Percentiles rank a stretch among this genome's conserved stretches.
Conservation (phyloP, 2,329 filamentous ascomycete genomes). For the Aspergillus fructus region DNA sequence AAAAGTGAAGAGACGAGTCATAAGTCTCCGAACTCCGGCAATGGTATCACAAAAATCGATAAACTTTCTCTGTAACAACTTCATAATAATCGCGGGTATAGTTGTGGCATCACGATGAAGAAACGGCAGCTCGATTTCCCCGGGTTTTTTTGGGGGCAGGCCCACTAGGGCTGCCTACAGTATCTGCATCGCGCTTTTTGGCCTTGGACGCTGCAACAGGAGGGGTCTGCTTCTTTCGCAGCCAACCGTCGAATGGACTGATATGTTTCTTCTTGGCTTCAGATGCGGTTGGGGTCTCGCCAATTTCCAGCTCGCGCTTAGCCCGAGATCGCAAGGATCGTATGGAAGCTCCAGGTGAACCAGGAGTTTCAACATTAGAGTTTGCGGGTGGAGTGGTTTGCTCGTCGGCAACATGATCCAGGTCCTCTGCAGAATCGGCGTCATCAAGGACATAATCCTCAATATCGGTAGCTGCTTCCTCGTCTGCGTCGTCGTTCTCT, state of each 20-base stretch:
- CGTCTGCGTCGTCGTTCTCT: constrained; percentile 44
- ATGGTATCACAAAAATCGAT: constrained; percentile 13
- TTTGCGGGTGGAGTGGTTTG: constrained; percentile 24
- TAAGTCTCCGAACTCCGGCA: constrained; percentile 8
- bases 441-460: constrained; percentile 38
- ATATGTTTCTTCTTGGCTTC: constrained; percentile 30
- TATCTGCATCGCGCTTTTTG: constrained; percentile 37
- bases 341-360: constrained; percentile 31
- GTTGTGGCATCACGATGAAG: constrained; percentile 12
- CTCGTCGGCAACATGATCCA: constrained; percentile 17
- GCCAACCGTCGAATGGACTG: constrained; percentile 44
- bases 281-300: constrained; percentile 23
- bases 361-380: constrained; percentile 24
- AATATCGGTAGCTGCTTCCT: constrained; percentile 57
- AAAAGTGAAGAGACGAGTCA: constrained; percentile 5
- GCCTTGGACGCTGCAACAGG: constrained; percentile 25
- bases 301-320: constrained; percentile 26
- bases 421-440: constrained; percentile 16
- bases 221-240: constrained; percentile 36
- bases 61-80: neutral
- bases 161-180: constrained; percentile 24
- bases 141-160: constrained; percentile 34
- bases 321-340: constrained; percentile 35
- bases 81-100: neutral
- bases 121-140: constrained; percentile 16